Percentiles rank a stretch among this genome's conserved stretches.
Conservation (phyloP, 78 protist genomes). For the Acrasis kona region DNA sequence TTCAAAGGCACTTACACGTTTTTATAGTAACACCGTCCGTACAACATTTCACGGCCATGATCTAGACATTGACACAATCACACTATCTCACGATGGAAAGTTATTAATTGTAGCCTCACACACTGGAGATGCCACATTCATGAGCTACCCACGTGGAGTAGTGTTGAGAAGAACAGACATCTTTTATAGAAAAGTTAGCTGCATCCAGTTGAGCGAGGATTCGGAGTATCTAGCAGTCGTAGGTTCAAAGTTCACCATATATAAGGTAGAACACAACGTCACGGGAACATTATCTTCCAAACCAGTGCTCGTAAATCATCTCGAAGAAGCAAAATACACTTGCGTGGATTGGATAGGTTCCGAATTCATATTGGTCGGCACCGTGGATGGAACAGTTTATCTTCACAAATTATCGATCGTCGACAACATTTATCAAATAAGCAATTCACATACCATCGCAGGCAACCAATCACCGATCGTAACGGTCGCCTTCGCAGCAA, state of each 20-base stretch:
- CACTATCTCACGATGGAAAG: background rate
- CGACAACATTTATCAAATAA: background rate
- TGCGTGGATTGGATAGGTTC: background rate
- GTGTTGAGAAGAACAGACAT: background rate
- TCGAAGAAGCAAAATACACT: background rate
- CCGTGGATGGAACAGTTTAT: background rate
- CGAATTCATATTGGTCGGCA: background rate
- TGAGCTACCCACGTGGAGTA: background rate
- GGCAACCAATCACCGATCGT: background rate
- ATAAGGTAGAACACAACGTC: background rate
- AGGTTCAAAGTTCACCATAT: background rate
- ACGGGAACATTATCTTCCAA: background rate
- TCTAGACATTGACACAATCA: background rate
- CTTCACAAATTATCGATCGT: background rate
- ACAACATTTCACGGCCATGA: background rate
- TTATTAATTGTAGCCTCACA: background rate
- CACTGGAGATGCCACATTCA: background rate
- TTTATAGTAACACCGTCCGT: background rate
- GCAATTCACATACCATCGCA: background rate
- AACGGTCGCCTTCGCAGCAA: background rate
- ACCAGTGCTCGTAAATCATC: background rate
- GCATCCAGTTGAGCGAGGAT: background rate
- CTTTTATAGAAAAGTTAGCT: background rate
- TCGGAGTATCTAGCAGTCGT: background rate
- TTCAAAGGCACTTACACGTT: too few relatives aligned